A percentile compares a stretch with the other conserved stretches of the same genome.
phyloP scores from a whole-genome alignment of 768 basidiomycete genomes.

The Leccinum uliginosum region DNA sequence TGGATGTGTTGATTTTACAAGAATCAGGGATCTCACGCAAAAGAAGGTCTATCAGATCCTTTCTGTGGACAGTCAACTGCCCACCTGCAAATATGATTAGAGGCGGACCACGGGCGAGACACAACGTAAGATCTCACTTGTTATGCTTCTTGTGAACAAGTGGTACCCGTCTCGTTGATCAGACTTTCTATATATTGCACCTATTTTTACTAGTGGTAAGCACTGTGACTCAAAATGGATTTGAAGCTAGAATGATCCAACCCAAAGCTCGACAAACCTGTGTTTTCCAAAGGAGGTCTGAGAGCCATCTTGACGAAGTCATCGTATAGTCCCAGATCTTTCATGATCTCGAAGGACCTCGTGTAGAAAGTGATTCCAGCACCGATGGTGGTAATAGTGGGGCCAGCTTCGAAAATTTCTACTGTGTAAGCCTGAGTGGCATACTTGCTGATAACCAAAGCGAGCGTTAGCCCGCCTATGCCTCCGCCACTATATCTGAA shows the following conservation, averaged over 20 bases:
- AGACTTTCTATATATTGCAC: conserved; percentile 28
- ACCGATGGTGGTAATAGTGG: conserved; percentile 38
- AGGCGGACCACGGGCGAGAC: background rate
- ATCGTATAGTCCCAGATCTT: conserved; percentile 36
- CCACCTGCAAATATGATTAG: conserved; percentile 22
- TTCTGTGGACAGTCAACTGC: conserved; percentile 32
- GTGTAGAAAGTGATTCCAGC: conserved; percentile 46
- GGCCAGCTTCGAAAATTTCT: conserved; percentile 41
- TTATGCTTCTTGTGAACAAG: conserved; percentile 22
- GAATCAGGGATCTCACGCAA: conserved; percentile 24
- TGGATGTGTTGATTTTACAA: conserved; percentile 33
- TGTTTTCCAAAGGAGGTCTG: conserved; percentile 16
- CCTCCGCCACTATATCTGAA: conserved; percentile 33
- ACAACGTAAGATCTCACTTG: conserved; percentile 15
- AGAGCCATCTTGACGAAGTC: conserved; percentile 22
- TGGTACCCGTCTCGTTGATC: conserved; percentile 31
- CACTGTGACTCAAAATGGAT: background rate
- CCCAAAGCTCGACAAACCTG: conserved; percentile 8
- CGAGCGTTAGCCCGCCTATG: conserved; percentile 34
- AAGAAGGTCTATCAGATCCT: conserved; percentile 34
- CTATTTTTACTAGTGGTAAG: conserved; percentile 5
- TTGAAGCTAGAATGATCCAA: background rate
- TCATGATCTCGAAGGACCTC: conserved; percentile 41
- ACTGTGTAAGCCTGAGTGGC: conserved; percentile 24
- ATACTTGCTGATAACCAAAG: conserved; percentile 27